Percentiles rank a stretch among this genome's conserved stretches.
Evolutionary conservation across 2,329 filamentous ascomycete genomes (phyloP).

Genomic region (Exophiala phaeomuriformis): DNA sequence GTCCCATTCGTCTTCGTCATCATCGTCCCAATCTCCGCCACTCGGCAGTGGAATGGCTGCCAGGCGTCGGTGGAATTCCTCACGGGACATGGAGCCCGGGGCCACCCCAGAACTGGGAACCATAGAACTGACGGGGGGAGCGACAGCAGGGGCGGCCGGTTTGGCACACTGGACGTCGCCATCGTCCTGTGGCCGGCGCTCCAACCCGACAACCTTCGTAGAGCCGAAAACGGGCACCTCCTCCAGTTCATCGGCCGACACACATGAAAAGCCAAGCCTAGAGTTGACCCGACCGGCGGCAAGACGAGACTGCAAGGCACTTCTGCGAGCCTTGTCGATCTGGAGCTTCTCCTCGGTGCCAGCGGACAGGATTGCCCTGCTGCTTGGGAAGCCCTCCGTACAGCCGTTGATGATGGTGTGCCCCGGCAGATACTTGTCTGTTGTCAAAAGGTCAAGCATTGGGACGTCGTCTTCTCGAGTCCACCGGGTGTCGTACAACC

Average conservation of each 20-base stretch:
- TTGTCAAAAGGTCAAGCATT: conserved; percentile 2
- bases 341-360: conserved; percentile 7
- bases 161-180: neutral
- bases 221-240: neutral
- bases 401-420: conserved; percentile 13
- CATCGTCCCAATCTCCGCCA: neutral
- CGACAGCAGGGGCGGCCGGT: neutral
- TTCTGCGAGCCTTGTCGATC: conserved; percentile 8
- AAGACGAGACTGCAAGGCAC: conserved; percentile 5
- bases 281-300: conserved; percentile 3
- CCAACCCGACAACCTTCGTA: too few species aligned
- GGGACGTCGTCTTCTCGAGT: conserved; percentile 5
- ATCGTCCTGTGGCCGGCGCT: too few species aligned
- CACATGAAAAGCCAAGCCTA: conserved; percentile 2
- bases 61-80: conserved; percentile 1
- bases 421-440: neutral
- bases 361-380: conserved; percentile 6
- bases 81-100: neutral
- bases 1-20: neutral
- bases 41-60: neutral
- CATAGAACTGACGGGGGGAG: neutral
- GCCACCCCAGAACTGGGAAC: neutral
- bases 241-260: conserved; percentile 3
- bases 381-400: conserved; percentile 6
- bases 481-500: conserved; percentile 4